These are phyloP conservation scores for Globisporangium nodosum DNA, from an alignment of 352 stramenopile genomes.

Conservation along the genomic window DNA sequence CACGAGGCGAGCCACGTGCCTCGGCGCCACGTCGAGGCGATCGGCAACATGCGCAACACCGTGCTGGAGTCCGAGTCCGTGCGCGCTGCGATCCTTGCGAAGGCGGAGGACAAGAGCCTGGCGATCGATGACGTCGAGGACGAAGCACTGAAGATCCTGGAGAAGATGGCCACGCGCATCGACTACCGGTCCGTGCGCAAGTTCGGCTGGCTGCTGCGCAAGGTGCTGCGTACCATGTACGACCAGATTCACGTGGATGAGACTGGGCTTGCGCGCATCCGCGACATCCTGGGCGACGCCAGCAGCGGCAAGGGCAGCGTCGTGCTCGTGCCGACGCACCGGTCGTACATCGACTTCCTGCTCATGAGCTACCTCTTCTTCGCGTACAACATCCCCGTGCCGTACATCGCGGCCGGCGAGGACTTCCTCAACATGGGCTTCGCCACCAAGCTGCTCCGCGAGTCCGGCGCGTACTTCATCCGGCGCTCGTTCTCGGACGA, in stretches of 20 bases:
- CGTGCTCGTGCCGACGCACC: conserved; percentile 82
- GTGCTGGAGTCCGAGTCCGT: conserved; percentile 65
- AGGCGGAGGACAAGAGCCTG: conserved; percentile 23
- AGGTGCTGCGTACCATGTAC: conserved; percentile 82
- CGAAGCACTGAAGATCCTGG: conserved; percentile 57
- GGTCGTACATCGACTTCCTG: conserved; percentile 83
- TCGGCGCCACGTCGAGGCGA: conserved; percentile 51
- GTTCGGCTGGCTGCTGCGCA: conserved; percentile 75
- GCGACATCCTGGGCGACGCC: conserved; percentile 39
- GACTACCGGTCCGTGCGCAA: conserved; percentile 76
- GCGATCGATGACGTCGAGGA: conserved; percentile 42
- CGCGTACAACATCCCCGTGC: conserved; percentile 83
- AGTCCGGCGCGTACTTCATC: conserved; percentile 79
- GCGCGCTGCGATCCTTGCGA: conserved; percentile 41
- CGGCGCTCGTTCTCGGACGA: conserved; percentile 70
- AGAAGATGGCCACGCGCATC: conserved; percentile 70
- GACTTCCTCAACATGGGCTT: conserved; percentile 77
- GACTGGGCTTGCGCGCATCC: conserved; percentile 58
- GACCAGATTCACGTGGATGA: conserved; percentile 86
- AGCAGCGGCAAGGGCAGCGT: conserved; percentile 39
- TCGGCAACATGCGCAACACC: conserved; percentile 58
- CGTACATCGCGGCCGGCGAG: conserved; percentile 73
- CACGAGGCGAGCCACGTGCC: conserved; percentile 85
- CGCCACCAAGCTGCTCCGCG: conserved; percentile 55
- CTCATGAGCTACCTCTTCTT: conserved; percentile 88